A percentile compares a stretch with the other conserved stretches of the same genome.
Conservation (phyloP, 352 stramenopile genomes). For the Pythium chondricola region DNA sequence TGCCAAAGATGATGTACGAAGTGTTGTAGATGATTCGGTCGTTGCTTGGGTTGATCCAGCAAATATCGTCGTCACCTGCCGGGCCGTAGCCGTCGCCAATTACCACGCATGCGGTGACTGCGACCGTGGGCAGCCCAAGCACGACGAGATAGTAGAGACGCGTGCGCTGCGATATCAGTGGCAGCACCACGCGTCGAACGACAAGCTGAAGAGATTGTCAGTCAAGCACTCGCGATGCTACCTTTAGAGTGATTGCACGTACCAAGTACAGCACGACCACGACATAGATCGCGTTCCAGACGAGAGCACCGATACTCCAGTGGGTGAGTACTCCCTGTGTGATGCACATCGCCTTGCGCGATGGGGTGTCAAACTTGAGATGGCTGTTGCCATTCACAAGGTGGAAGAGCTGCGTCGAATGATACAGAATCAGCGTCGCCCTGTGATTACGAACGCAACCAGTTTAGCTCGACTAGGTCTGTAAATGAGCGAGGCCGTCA, state of each 20-base stretch:
- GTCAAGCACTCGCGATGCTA: neutral
- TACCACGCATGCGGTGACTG: conserved; percentile 10
- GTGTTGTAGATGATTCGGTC: conserved; percentile 25
- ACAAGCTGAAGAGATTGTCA: conserved; percentile 9
- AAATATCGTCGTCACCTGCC: conserved; percentile 21
- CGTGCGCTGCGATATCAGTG: conserved; percentile 11
- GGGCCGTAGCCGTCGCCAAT: conserved; percentile 19
- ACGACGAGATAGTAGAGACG: conserved; percentile 16
- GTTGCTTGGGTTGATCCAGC: conserved; percentile 22
- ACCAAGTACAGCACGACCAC: conserved; percentile 15
- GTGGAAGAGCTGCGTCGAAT: conserved; percentile 8
- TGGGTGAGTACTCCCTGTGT: conserved; percentile 9
- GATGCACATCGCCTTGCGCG: conserved; percentile 5
- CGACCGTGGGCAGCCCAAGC: conserved; percentile 12
- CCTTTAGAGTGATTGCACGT: neutral
- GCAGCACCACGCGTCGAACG: conserved; percentile 16
- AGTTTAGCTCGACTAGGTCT: too few relatives aligned
- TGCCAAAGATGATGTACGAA: conserved; percentile 23
- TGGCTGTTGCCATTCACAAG: conserved; percentile 5
- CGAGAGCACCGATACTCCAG: conserved; percentile 14
- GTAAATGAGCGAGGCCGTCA: neutral
- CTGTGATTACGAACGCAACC: neutral
- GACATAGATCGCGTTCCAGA: conserved; percentile 17
- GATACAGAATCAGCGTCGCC: conserved; percentile 1
- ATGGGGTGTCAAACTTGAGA: neutral